A percentile compares a stretch with the other conserved stretches of the same genome.
Conservation (phyloP, 768 basidiomycete species). For the Auriscalpium microsporum region DNA sequence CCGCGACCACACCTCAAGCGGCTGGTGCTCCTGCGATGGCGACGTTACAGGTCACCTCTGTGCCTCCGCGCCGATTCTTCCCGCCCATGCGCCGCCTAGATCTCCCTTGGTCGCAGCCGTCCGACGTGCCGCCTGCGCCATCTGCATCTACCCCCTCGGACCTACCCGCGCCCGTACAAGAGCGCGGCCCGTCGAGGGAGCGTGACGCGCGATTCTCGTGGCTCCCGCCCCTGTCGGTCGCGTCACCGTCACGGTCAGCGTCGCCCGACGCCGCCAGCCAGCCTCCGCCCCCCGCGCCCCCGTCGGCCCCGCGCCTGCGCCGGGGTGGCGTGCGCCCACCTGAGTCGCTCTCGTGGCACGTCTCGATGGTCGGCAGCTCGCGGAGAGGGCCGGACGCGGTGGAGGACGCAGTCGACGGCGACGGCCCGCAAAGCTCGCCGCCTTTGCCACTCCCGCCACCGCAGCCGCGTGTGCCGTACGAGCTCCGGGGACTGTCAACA, state of each 20-base stretch:
- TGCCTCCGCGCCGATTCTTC: background rate
- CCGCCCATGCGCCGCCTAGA: conserved; percentile 11
- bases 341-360: conserved; percentile 43
- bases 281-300: background rate
- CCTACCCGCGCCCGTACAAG: background rate
- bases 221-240: conserved; percentile 1
- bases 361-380: background rate
- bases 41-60: background rate
- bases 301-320: conserved; percentile 41
- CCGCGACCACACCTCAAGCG: conserved; percentile 4
- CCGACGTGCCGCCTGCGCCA: background rate
- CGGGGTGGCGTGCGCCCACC: conserved; percentile 62
- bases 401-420: no score
- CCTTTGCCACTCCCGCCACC: no score
- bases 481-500: no score
- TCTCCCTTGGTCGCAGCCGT: conserved; percentile 7
- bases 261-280: background rate
- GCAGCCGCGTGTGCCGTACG: no score
- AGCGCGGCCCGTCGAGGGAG: background rate
- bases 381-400: background rate
- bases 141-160: background rate
- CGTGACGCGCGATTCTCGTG: conserved; percentile 8
- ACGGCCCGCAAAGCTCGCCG: no score
- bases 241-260: background rate
- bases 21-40: conserved; percentile 5